Conservation (phyloP, 257 asterid genomes). For the Forsythia suspensa region DNA sequence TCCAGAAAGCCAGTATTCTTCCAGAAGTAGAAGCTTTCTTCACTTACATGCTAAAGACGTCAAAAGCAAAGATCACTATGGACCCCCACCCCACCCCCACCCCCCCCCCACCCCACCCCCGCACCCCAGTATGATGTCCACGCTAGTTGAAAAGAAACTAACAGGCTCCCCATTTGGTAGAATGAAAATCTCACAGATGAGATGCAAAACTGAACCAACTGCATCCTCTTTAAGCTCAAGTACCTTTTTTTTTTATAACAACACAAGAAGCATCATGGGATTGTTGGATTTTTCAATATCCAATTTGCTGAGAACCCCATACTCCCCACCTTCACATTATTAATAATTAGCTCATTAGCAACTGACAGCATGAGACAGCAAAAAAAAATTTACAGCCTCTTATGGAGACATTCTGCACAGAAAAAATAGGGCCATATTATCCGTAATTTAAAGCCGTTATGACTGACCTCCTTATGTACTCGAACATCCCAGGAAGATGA, state of each 20-base stretch:
- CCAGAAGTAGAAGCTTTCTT: background rate
- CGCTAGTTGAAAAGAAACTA: background rate
- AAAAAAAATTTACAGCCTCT: background rate
- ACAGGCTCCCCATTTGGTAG: background rate
- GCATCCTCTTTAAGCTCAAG: background rate
- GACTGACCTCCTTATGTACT: slow-evolving; percentile 77
- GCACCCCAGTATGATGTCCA: background rate
- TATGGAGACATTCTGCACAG: background rate
- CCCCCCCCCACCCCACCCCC: too few relatives aligned
- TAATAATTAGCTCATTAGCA: background rate
- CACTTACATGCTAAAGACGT: background rate
- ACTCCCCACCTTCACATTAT: background rate
- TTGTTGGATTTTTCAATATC: background rate
- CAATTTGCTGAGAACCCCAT: background rate
- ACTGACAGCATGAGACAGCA: background rate
- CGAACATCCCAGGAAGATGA: slow-evolving; percentile 93
- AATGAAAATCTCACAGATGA: background rate
- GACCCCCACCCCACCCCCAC: background rate
- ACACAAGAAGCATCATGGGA: background rate
- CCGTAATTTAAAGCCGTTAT: slow-evolving; percentile 8
- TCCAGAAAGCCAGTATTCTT: background rate
- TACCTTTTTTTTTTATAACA: background rate
- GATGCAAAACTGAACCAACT: background rate
- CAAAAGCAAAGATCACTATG: background rate
- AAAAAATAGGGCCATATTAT: background rate